Percentiles rank a stretch among this genome's conserved stretches.
Conservation (phyloP, 495 filamentous ascomycete species). For the Cairneyella variabilis region DNA sequence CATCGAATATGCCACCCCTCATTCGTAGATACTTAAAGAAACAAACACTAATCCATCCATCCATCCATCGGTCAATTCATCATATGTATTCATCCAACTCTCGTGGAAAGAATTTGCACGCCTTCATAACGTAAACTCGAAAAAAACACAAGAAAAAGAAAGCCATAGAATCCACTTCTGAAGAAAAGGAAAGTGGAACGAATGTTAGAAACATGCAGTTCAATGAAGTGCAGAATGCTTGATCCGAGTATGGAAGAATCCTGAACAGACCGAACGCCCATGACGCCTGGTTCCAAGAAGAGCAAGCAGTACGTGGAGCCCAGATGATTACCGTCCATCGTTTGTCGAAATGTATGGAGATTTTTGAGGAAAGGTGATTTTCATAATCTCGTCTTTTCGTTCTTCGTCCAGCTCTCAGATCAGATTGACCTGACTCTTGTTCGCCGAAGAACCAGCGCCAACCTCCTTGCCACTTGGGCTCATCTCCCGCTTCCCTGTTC, state of each 20-base stretch:
- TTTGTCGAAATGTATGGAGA: too few species aligned
- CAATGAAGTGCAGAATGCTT: too few species aligned
- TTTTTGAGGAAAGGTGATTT: neutral
- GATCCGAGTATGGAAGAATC: too few species aligned
- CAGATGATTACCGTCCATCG: too few species aligned
- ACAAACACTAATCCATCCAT: neutral
- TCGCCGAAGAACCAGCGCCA: neutral
- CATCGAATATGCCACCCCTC: neutral
- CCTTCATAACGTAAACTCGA: neutral
- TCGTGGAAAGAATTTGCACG: neutral
- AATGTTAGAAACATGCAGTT: neutral
- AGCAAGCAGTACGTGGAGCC: too few species aligned
- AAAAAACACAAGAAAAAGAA: neutral
- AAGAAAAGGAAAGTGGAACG: neutral
- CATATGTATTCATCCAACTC: neutral
- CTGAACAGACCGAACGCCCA: too few species aligned
- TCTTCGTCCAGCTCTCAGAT: slow-evolving; percentile 9
- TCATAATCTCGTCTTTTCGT: neutral
- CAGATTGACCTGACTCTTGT: slow-evolving; percentile 17
- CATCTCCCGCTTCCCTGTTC: slow-evolving; percentile 14
- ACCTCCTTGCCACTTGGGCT: slow-evolving; percentile 16
- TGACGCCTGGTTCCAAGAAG: too few species aligned
- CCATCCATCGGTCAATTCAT: too few species aligned
- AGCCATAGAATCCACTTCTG: neutral
- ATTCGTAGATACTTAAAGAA: neutral